Evolutionary conservation across 1,139 yeast genomes (phyloP).

Genomic region (Magnusiomyces tetraspermus): DNA sequence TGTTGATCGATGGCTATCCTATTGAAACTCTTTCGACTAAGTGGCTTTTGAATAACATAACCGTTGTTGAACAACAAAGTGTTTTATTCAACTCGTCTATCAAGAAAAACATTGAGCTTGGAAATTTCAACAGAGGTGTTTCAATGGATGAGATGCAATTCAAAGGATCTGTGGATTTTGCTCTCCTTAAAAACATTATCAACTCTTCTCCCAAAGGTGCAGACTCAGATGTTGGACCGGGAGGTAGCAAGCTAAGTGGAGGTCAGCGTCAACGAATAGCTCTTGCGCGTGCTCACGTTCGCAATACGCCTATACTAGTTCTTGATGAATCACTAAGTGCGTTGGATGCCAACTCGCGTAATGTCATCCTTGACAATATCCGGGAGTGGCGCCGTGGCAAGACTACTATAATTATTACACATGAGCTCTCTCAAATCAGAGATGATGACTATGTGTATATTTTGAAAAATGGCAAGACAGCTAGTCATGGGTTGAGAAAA

Average conservation of each 20-base stretch:
- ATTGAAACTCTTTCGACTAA: conserved; percentile 36
- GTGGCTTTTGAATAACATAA: conserved; percentile 56
- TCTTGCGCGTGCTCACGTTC: conserved; percentile 67
- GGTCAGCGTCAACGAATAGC: conserved; percentile 84
- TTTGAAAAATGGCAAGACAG: conserved; percentile 49
- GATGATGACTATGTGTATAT: conserved; percentile 46
- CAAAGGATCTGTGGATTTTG: conserved; percentile 43
- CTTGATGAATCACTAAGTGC: conserved; percentile 85
- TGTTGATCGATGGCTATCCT: conserved; percentile 47
- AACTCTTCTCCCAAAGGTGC: conserved; percentile 44
- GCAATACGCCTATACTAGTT: conserved; percentile 64
- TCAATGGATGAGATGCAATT: conserved; percentile 28
- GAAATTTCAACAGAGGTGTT: conserved; percentile 27
- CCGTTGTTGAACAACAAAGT: conserved; percentile 65
- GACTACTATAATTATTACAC: conserved; percentile 76
- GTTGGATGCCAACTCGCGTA: conserved; percentile 47
- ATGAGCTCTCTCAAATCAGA: conserved; percentile 52
- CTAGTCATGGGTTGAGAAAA: conserved; percentile 37
- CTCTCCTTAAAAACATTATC: conserved; percentile 37
- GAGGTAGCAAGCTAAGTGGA: conserved; percentile 59
- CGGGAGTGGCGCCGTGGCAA: conserved; percentile 53
- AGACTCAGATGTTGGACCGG: conserved; percentile 42
- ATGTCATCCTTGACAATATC: conserved; percentile 40
- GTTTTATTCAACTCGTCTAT: conserved; percentile 56
- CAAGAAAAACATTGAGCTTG: conserved; percentile 51